Percentiles rank a stretch among this genome's conserved stretches.
Evolutionary conservation across 139 green algal genomes (phyloP).

Genomic region (Chlamydomonas applanata): DNA sequence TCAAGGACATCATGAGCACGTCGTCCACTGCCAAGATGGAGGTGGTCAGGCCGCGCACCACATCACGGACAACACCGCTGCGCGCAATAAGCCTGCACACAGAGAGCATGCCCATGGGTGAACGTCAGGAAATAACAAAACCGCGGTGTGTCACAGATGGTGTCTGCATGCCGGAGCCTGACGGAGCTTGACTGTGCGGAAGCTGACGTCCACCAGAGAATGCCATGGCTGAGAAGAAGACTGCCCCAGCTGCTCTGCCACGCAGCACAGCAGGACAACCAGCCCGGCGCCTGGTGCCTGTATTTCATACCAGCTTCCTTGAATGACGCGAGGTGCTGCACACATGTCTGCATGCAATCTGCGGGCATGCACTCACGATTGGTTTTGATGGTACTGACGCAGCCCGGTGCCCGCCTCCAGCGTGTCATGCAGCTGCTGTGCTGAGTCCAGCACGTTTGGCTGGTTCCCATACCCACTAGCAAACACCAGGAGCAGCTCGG

Average conservation of each 20-base stretch:
- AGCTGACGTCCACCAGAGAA: too few relatives aligned
- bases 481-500: constrained; percentile 33
- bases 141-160: not conserved
- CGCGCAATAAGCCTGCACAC: constrained; percentile 23
- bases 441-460: constrained; percentile 30
- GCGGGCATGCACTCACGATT: constrained; percentile 10
- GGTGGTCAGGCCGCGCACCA: constrained; percentile 20
- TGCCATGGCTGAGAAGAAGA: too few relatives aligned
- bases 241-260: too few relatives aligned
- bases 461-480: constrained; percentile 30
- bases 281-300: too few relatives aligned
- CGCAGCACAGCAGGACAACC: too few relatives aligned
- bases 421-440: not conserved
- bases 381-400: constrained; percentile 39
- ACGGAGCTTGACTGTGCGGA: too few relatives aligned
- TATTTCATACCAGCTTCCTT: too few relatives aligned
- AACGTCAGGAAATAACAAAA: not conserved
- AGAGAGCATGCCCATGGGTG: not conserved
- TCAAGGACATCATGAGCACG: constrained; percentile 11
- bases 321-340: too few relatives aligned
- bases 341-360: too few relatives aligned
- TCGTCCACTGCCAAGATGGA: constrained; percentile 7
- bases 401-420: constrained; percentile 4
- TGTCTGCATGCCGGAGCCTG: not conserved
- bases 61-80: constrained; percentile 21